Conservation (phyloP, 208 protist genomes). For the Willaertia magna region DNA sequence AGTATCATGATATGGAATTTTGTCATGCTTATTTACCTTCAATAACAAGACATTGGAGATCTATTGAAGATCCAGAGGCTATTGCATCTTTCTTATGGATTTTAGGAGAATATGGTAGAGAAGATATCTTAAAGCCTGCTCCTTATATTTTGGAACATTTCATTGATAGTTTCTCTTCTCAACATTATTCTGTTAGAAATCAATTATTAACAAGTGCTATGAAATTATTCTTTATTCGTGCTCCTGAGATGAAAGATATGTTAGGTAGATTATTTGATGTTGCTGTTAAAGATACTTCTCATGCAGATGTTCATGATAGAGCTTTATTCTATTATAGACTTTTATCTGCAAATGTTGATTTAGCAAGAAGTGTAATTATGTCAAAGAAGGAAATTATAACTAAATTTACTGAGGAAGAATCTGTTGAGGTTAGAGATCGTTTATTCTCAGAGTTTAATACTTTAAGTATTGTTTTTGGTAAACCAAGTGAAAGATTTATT, state of each 20-base stretch:
- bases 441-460: conserved; percentile 75
- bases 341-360: conserved; percentile 37
- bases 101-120: conserved; percentile 59
- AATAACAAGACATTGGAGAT: conserved; percentile 36
- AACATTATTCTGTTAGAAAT: conserved; percentile 44
- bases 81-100: conserved; percentile 59
- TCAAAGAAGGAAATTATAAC: conserved; percentile 36
- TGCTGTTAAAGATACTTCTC: conserved; percentile 56
- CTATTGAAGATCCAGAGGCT: conserved; percentile 36
- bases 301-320: conserved; percentile 64
- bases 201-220: conserved; percentile 65
- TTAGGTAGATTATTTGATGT: conserved; percentile 56
- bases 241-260: conserved; percentile 64
- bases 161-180: conserved; percentile 34
- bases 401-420: conserved; percentile 50
- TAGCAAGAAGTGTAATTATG: conserved; percentile 43
- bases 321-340: conserved; percentile 66
- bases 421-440: conserved; percentile 46
- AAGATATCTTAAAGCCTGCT: conserved; percentile 58
- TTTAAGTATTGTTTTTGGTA: conserved; percentile 57
- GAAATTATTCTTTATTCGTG: conserved; percentile 77
- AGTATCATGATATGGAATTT: conserved; percentile 34
- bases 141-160: conserved; percentile 76
- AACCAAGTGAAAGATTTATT: conserved; percentile 34
- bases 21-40: conserved; percentile 19